Evolutionary conservation across 345 rosid genomes (phyloP), one percentile per base, ranked within the genome.

Genomic region (Crucihimalaya himalaica): DNA sequence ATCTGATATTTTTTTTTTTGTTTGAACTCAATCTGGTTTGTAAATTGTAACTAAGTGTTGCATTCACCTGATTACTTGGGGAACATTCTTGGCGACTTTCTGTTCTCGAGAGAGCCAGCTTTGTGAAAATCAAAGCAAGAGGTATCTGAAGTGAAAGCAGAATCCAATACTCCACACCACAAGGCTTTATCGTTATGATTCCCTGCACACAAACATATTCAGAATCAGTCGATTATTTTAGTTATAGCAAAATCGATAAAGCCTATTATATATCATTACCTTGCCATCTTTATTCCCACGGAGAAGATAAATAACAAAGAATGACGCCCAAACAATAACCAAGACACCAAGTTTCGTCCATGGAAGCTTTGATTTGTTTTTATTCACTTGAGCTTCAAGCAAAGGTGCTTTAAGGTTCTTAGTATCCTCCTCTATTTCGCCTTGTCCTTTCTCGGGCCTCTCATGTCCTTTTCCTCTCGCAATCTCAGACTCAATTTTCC

Each of bases 101-200:
- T 5, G 82, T 77, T 54, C 85, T 88, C 75, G 89, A 88, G 13
- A 80, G 78, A 11, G 80, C 80, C 6, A 76, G 43, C 60, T 76
- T 76, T 69, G 98, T 90, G 79, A 84, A 90, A 45, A 73, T 69
- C 60, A 90, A 72, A 48, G 98, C 93, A 21, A 89, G 89, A 52
- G 96, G 97, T 76, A 90, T 83, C 72, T 93, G 96, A 34, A 90
- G 73, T 23, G 93, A 78, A 27, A 94, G 86, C 16, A 90, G 70
- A 35, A 81, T 53, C 96, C 98, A 90, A 54, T 88, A 93, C 56
- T 72, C 85, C 5, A 83, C 70, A 69, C 97, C 97, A 40, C 98
- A 87, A 19, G 89, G 83, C 83, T 89, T 52, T 54, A 83, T 68
- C 8, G 79, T 43, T 68, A 82, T 81, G 43, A 89, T 79, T 62